Evolutionary conservation across 768 basidiomycete species (phyloP).

Genomic region (Krasilnikovozyma curviuscula): DNA sequence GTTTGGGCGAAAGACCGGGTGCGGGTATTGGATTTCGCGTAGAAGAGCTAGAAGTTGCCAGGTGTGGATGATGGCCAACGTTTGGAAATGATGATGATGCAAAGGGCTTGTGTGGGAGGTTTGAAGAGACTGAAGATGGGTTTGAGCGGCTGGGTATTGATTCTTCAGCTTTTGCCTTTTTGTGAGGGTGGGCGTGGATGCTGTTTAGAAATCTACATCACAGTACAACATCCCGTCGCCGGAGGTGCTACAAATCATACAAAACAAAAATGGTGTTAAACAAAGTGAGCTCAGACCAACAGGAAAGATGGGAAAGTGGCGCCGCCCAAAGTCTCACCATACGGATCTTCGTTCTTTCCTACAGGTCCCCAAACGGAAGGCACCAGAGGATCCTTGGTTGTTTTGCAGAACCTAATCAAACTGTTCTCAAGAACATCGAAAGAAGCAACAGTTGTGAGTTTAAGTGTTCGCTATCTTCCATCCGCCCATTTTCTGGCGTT

Average conservation of each 20-base stretch:
- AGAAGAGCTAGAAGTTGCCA: not conserved
- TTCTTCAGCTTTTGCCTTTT: no score
- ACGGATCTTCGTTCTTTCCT: conserved; percentile 81
- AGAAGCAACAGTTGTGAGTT: not conserved
- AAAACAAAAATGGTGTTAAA: not conserved
- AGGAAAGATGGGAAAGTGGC: not conserved
- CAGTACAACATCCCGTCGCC: not conserved
- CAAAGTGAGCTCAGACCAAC: not conserved
- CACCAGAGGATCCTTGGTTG: conserved; percentile 50
- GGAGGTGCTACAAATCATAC: not conserved
- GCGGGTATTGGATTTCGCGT: not conserved
- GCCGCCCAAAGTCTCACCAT: conserved; percentile 20
- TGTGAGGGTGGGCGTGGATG: no score
- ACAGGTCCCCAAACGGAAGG: conserved; percentile 95
- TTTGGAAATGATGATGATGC: not conserved
- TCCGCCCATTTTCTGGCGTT: not conserved
- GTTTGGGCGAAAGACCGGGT: not conserved
- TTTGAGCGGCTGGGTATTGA: no score
- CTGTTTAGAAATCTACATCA: not conserved
- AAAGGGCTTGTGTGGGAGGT: no score
- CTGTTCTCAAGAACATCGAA: conserved; percentile 29
- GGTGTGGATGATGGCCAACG: not conserved
- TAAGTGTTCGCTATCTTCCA: not conserved
- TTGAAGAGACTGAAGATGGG: not conserved
- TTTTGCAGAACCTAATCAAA: conserved; percentile 82